phyloP scores from a whole-genome alignment of 2,329 filamentous ascomycete species.

The Aspergillus vadensis region DNA sequence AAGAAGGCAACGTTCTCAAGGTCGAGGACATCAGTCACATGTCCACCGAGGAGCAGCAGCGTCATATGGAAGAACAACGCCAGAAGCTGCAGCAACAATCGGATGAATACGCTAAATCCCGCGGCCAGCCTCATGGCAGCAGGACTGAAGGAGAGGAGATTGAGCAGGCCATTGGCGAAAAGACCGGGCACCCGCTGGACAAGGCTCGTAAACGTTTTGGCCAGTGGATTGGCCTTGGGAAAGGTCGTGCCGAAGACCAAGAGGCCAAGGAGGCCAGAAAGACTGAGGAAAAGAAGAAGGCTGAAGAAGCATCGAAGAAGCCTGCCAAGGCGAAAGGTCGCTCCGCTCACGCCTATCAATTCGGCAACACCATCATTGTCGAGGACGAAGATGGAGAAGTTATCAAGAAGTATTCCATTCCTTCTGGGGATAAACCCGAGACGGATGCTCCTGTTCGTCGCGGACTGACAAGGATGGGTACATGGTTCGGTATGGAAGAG shows the following conservation, averaged over 20 bases:
- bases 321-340: conserved; percentile 44
- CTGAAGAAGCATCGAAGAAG: conserved; percentile 25
- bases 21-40: conserved; percentile 56
- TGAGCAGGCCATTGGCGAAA: conserved; percentile 40
- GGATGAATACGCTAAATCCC: conserved; percentile 51
- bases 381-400: conserved; percentile 70
- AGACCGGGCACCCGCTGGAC: conserved; percentile 36
- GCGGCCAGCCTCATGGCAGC: conserved; percentile 44
- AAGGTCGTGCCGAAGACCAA: conserved; percentile 23
- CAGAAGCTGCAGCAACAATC: conserved; percentile 52
- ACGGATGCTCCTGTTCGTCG: conserved; percentile 50
- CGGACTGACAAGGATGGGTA: conserved; percentile 61
- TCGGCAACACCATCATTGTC: conserved; percentile 70
- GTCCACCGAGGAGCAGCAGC: conserved; percentile 60
- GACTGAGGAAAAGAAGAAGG: conserved; percentile 20
- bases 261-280: conserved; percentile 32
- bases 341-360: conserved; percentile 67
- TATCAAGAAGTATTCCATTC: conserved; percentile 68
- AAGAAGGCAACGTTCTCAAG: conserved; percentile 81
- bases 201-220: conserved; percentile 52
- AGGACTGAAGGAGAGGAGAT: conserved; percentile 49
- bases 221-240: conserved; percentile 49
- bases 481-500: conserved; percentile 53
- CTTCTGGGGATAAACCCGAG: conserved; percentile 37
- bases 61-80: conserved; percentile 57